Conservation (phyloP, 2,329 filamentous ascomycete species). For the Phoma sp. region DNA sequence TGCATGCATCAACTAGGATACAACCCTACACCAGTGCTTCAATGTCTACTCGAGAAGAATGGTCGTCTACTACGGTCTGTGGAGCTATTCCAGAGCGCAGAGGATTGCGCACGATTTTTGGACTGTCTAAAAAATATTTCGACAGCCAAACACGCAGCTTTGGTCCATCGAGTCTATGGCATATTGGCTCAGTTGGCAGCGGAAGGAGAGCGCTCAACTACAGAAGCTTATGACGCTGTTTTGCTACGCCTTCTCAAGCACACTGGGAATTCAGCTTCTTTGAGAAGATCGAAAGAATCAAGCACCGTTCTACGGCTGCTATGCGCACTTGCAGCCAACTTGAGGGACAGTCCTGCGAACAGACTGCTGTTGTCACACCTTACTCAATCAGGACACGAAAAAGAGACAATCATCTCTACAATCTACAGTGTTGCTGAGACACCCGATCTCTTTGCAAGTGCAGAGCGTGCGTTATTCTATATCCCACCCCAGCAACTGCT, state of each 20-base stretch:
- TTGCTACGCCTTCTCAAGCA: slow-evolving; percentile 4
- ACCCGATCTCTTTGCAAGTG: background rate
- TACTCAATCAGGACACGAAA: background rate
- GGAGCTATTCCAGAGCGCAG: background rate
- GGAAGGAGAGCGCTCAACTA: background rate
- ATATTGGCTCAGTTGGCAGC: background rate
- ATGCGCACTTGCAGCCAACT: slow-evolving; percentile 3
- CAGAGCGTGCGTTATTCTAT: slow-evolving; percentile 18
- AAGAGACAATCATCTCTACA: background rate
- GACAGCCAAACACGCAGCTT: background rate
- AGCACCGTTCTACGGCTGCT: background rate
- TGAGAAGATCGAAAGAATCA: background rate
- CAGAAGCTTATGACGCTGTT: slow-evolving; percentile 5
- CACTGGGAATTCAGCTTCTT: background rate
- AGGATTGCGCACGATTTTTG: background rate
- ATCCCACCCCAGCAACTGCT: slow-evolving; percentile 19
- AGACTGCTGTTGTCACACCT: background rate
- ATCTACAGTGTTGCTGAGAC: slow-evolving; percentile 2
- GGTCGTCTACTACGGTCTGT: background rate
- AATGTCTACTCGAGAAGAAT: background rate
- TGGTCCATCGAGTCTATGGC: background rate
- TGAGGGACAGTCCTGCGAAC: slow-evolving; percentile 1
- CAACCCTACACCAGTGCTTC: background rate
- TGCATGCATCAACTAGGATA: background rate
- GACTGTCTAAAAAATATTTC: background rate